Base-by-base conservation (phyloP, 352 stramenopile species). In the Ophiocytium majus region DNA sequence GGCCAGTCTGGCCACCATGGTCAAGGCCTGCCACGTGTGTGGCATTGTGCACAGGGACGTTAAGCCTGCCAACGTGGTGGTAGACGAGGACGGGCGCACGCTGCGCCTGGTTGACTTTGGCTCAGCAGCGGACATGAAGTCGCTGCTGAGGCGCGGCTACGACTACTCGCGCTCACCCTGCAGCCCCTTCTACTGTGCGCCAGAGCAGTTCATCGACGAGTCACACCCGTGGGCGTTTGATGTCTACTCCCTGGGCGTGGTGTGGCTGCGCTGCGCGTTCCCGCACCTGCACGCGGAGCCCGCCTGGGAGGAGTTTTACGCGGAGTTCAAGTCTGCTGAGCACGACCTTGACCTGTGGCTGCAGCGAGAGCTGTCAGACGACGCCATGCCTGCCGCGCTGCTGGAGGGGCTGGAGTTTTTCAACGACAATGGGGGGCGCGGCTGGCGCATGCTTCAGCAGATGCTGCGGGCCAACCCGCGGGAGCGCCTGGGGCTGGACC, bases 151-250 rank as follows among this genome's bases (percentile, higher is more conserved):
- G 35, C 66, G 32, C 32, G 66, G 66, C 35, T 78, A 78, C 35
- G 66, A 78, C 35, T 78, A 78, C 35, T 17, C 14, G 35, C 32
- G 35, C 32, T 78, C 66, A 14, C 66, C 66, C 5, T 78, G 66
- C 35, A 78, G 66, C 35, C 66, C 66, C 35, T 43, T 43, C 66
- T 78, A 78, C 35, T 78, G 66, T 78, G 66, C 66, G 35, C 66
- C 66, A 14, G 66, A 78, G 35, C 32, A 78, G 35, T 78, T 78
- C 66, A 78, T 78, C 66, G 66, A 78, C 14, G 66, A 78, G 17
- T 35, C 32, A 43, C 14, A 14, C 35, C 66, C 66, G 5, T 78
- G 66, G 66, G 32, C 66, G 14, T 78, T 78, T 14, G 66, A 78
- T 43, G 66, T 78, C 14, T 78, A 43, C 66, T 78, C 66, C 14